A percentile compares a stretch with the other conserved stretches of the same genome.
Conservation (phyloP, 495 filamentous ascomycete species). For the Lindgomyces ingoldianus region DNA sequence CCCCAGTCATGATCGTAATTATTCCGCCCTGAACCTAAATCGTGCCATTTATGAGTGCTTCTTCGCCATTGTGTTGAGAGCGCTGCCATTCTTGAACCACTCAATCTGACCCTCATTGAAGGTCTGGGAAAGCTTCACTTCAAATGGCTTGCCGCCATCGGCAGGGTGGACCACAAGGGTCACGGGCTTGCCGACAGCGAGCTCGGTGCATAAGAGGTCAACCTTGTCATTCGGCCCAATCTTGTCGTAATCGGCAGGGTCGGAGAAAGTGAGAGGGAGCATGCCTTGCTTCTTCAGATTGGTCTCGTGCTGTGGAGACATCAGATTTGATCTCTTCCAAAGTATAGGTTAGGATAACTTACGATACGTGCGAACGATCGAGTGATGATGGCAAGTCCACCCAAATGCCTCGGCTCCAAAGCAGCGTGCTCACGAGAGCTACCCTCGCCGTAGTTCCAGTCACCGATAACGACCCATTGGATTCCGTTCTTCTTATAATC, state of each 20-base stretch:
- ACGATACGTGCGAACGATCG: constrained; percentile 93
- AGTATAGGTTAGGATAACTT: constrained; percentile 37
- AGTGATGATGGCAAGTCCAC: constrained; percentile 95
- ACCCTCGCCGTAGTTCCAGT: constrained; percentile 99
- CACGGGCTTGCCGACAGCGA: constrained; percentile 91
- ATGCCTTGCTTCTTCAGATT: constrained; percentile 99
- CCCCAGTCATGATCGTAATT: constrained; percentile 19
- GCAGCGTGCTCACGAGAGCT: constrained; percentile 97
- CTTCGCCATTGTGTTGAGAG: constrained; percentile 98
- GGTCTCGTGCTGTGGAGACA: constrained; percentile 73
- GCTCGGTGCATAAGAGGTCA: constrained; percentile 84
- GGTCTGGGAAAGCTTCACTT: constrained; percentile 84
- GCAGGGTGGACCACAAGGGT: constrained; percentile 89
- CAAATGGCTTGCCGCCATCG: constrained; percentile 70
- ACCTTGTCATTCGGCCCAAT: constrained; percentile 91
- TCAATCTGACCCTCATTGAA: constrained; percentile 96
- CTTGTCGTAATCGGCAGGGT: constrained; percentile 97
- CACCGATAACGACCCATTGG: constrained; percentile 96
- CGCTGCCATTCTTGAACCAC: constrained; percentile 97
- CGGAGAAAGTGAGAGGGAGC: constrained; percentile 92
- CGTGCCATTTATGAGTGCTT: constrained; percentile 20
- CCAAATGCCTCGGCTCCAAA: constrained; percentile 95
- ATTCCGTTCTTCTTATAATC: constrained; percentile 97
- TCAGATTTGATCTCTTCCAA: constrained; percentile 17
- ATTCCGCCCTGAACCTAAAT: neutral